Conservation (phyloP, 805 yeast genomes). For the Monosporozyma aerobia region DNA sequence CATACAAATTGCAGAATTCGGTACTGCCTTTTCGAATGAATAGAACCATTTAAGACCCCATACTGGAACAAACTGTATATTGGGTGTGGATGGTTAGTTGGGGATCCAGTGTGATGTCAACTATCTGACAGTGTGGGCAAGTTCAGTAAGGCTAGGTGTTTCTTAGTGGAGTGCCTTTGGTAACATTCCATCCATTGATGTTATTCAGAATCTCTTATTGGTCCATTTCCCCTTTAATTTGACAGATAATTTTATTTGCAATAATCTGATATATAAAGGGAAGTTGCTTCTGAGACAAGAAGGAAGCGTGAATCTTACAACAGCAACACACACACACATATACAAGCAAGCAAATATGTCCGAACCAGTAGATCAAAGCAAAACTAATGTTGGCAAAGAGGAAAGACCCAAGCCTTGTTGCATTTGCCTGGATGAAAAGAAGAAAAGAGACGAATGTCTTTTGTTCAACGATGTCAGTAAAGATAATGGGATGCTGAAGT, state of each 20-base stretch:
- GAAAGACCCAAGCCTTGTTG: slow-evolving; percentile 90
- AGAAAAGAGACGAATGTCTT: slow-evolving; percentile 78
- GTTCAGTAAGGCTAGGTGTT: too few relatives aligned
- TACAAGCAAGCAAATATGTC: slow-evolving; percentile 3
- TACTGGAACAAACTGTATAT: too few relatives aligned
- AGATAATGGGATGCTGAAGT: slow-evolving; percentile 40
- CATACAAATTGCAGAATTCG: too few relatives aligned
- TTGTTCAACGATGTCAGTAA: slow-evolving; percentile 75
- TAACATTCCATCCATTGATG: neutral
- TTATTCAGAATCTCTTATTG: neutral
- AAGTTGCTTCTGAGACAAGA: neutral
- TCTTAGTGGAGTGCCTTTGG: too few relatives aligned
- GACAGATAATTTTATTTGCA: neutral
- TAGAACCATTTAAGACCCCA: too few relatives aligned
- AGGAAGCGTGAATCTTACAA: neutral
- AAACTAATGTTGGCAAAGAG: neutral
- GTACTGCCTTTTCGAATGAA: too few relatives aligned
- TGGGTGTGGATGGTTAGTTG: too few relatives aligned
- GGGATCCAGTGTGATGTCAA: too few relatives aligned
- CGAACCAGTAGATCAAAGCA: slow-evolving; percentile 5
- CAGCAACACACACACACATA: neutral
- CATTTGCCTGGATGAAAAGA: slow-evolving; percentile 81
- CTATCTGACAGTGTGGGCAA: too few relatives aligned
- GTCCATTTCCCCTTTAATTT: neutral
- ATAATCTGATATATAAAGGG: neutral